Conservation (phyloP, 2,329 filamentous ascomycete species). For the Fonsecaea nubica region DNA sequence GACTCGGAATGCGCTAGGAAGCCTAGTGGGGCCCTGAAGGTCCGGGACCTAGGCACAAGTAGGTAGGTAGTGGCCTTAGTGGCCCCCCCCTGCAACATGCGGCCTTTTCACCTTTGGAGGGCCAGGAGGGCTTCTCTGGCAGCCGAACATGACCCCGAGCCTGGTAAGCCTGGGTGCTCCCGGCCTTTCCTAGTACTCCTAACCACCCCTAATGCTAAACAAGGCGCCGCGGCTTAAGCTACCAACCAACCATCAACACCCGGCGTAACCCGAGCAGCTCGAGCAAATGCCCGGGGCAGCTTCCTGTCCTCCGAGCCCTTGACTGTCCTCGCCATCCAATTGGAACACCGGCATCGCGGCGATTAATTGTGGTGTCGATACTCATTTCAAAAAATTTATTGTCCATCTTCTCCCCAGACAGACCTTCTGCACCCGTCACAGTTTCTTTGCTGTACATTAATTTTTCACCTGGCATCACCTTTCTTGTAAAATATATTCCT, state of each 20-base stretch:
- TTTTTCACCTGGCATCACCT: slow-evolving; percentile 18
- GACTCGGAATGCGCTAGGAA: slow-evolving; percentile 1
- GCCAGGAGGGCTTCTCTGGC: not conserved
- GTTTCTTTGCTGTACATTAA: slow-evolving; percentile 29
- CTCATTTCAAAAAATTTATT: slow-evolving; percentile 15
- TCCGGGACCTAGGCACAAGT: not conserved
- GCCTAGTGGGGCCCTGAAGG: not conserved
- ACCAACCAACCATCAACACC: slow-evolving; percentile 5
- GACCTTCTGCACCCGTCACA: slow-evolving; percentile 11
- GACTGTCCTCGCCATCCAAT: slow-evolving; percentile 4
- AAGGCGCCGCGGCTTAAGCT: not conserved
- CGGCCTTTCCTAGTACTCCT: not conserved
- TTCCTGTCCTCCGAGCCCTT: slow-evolving; percentile 14
- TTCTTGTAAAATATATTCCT: slow-evolving; percentile 36
- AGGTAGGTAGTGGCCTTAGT: not conserved
- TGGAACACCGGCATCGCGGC: slow-evolving; percentile 12
- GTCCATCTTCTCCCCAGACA: slow-evolving; percentile 16
- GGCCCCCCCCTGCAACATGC: not conserved
- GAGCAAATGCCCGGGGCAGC: slow-evolving; percentile 12
- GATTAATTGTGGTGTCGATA: slow-evolving; percentile 4
- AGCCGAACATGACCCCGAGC: not conserved
- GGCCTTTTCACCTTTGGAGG: not conserved
- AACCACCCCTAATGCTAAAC: not conserved
- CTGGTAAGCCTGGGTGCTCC: not conserved
- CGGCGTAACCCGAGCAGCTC: slow-evolving; percentile 16